Base-by-base conservation (phyloP, 2,329 filamentous ascomycete genomes). In the Cylindrodendrum hubeiense region DNA sequence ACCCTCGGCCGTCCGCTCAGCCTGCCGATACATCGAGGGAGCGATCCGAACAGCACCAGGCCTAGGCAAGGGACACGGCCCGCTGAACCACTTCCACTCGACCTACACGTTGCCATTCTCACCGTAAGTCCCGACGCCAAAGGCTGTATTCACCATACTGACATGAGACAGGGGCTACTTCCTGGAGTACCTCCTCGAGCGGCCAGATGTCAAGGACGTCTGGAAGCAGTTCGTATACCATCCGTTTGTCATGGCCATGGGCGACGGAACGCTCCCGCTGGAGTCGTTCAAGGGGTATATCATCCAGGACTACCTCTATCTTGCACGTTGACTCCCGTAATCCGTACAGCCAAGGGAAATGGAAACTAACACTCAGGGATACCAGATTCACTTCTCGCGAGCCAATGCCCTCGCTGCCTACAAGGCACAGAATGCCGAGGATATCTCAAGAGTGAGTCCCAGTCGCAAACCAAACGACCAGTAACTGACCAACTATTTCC, bases 251-350 rank as follows among this genome's bases (percentile, higher is more conserved):
- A 84, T 90, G 74, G 88, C 87, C 15, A 84, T 98, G 75, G 94
- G 92, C 1, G 85, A 91, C 63, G 94, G 94, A 0, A 91, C 87
- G 8, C 82, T 98, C 21, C 91, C 93, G 0, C 72, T 91, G 1
- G 88, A 92, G 46, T 91, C 90, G 0, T 98, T 97, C 84, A 96
- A 94, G 78, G 87, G 91, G 41, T 98, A 98, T 77, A 88, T 98
- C 60, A 86, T 96, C 10, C 95, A 98, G 74, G 95, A 98, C 75
- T 98, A 98, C 74, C 84, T 97, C 5, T 98, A 96, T 75, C 82
- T 98, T 46, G 92, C 96, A 73, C 44, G 85, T 75, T 17, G 19
- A 12, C 34, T 33, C 17, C 0, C 2, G 15, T 7, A 10, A 34
- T 15, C 4, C 2, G 19, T 19, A 4, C 12, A 17, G 9, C 5